phyloP scores from a whole-genome alignment of 2,329 filamentous ascomycete species.

The Pestalotiopsis sp. region DNA sequence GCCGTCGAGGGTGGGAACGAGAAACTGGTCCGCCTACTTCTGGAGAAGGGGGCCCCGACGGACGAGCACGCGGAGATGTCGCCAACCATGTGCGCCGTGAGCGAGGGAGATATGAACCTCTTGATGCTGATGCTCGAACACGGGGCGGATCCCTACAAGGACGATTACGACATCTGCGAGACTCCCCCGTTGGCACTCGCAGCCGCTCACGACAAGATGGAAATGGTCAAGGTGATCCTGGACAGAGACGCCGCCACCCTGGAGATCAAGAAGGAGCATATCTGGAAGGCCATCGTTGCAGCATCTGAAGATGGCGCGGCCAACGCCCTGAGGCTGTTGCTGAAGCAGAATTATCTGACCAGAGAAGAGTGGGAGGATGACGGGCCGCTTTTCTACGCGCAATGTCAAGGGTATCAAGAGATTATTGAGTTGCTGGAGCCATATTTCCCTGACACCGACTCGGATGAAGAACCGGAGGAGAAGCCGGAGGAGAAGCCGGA shows the following conservation, averaged over 20 bases:
- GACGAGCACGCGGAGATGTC: not conserved
- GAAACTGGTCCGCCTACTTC: not conserved
- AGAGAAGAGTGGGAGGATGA: not conserved
- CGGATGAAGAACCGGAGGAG: no score
- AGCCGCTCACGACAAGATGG: not conserved
- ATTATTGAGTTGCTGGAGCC: no score
- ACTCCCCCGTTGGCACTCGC: not conserved
- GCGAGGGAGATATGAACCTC: not conserved
- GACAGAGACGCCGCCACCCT: not conserved
- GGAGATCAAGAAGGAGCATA: not conserved
- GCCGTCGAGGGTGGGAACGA: not conserved
- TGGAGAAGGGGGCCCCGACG: not conserved
- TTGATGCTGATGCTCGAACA: not conserved
- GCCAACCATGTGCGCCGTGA: not conserved
- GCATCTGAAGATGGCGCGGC: not conserved
- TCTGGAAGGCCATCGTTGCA: not conserved
- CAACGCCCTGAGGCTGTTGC: not conserved
- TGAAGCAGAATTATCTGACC: not conserved
- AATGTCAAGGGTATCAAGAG: not conserved
- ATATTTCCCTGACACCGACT: no score
- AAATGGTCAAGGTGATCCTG: not conserved
- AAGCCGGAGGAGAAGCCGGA: no score
- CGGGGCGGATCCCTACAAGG: not conserved
- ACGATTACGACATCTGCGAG: not conserved
- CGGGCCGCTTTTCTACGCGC: not conserved